A percentile compares a stretch with the other conserved stretches of the same genome.
These are phyloP conservation scores for Claviceps arundinis DNA, from an alignment of 2,329 filamentous ascomycete genomes.

Conservation along the genomic window DNA sequence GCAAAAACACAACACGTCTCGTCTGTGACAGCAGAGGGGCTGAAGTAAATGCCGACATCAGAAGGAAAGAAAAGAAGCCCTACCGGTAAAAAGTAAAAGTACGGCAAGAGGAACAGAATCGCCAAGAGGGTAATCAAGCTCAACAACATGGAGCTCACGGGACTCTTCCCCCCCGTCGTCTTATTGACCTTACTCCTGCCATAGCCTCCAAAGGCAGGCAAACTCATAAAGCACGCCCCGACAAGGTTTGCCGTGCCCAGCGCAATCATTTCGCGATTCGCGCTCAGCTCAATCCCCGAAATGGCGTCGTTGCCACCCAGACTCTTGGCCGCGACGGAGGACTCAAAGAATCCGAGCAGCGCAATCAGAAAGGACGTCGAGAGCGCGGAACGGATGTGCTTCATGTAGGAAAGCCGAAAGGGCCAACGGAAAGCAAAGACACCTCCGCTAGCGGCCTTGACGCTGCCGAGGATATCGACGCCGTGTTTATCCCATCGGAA, in stretches of 20 bases:
- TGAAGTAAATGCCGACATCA: not conserved
- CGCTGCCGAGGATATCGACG: constrained; percentile 69
- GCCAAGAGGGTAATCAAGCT: constrained; percentile 71
- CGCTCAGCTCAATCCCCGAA: constrained; percentile 67
- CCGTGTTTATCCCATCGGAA: constrained; percentile 70
- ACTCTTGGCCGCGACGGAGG: constrained; percentile 88
- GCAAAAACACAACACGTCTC: too few species aligned
- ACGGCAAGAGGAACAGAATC: constrained; percentile 71
- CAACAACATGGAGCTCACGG: constrained; percentile 84
- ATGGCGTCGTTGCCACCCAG: constrained; percentile 59
- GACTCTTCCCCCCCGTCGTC: constrained; percentile 80
- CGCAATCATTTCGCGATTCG: constrained; percentile 87
- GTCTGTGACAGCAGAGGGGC: too few species aligned
- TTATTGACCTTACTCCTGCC: constrained; percentile 92
- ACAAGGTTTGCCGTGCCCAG: constrained; percentile 84
- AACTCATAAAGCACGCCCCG: constrained; percentile 79
- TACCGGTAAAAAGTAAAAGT: constrained; percentile 92
- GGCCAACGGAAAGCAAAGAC: constrained; percentile 76
- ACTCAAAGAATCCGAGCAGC: constrained; percentile 95
- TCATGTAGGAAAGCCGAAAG: constrained; percentile 62
- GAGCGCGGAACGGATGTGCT: constrained; percentile 74
- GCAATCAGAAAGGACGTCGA: constrained; percentile 88
- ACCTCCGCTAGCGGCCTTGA: constrained; percentile 60
- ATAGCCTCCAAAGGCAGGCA: constrained; percentile 93
- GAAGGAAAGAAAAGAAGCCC: constrained; percentile 5